Percentiles rank a stretch among this genome's conserved stretches.
Evolutionary conservation across 805 yeast species (phyloP).

Genomic region (Cyberlindnera galapagoensis): DNA sequence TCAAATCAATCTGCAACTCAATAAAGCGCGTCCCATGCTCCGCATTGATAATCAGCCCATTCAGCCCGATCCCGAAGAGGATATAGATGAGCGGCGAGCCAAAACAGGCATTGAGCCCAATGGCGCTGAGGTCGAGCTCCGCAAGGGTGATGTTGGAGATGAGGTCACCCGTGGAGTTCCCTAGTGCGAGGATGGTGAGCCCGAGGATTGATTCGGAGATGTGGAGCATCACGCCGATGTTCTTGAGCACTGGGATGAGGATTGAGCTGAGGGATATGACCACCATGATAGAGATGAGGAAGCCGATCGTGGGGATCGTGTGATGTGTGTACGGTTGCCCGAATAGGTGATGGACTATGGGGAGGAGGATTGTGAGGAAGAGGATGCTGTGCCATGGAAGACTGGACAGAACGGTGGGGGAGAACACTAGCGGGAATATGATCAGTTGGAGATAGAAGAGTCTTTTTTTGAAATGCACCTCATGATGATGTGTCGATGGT

Average conservation of each 20-base stretch:
- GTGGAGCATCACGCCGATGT: conserved; percentile 50
- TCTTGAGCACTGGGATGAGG: conserved; percentile 56
- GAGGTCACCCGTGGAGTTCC: conserved; percentile 88
- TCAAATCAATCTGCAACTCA: conserved; percentile 14
- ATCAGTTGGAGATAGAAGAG: conserved; percentile 27
- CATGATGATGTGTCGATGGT: neutral
- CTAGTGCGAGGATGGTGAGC: conserved; percentile 81
- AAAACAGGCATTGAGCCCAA: conserved; percentile 94
- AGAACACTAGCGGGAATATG: conserved; percentile 14
- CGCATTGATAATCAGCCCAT: conserved; percentile 47
- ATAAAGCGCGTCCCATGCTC: conserved; percentile 3
- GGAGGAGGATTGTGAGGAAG: too few species aligned
- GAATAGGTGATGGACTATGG: too few species aligned
- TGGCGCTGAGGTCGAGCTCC: conserved; percentile 70
- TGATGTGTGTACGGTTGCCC: too few species aligned
- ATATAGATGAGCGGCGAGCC: conserved; percentile 85
- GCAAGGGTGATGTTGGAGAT: conserved; percentile 80
- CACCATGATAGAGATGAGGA: conserved; percentile 58
- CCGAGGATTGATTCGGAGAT: conserved; percentile 81
- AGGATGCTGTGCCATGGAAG: too few species aligned
- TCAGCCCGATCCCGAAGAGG: conserved; percentile 73
- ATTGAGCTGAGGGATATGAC: conserved; percentile 66
- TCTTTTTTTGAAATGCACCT: conserved; percentile 4
- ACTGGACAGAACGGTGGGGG: neutral
- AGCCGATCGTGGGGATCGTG: conserved; percentile 46